Base-by-base conservation (phyloP, 2,329 filamentous ascomycete species). In the Dendrostoma leiphaemia region DNA sequence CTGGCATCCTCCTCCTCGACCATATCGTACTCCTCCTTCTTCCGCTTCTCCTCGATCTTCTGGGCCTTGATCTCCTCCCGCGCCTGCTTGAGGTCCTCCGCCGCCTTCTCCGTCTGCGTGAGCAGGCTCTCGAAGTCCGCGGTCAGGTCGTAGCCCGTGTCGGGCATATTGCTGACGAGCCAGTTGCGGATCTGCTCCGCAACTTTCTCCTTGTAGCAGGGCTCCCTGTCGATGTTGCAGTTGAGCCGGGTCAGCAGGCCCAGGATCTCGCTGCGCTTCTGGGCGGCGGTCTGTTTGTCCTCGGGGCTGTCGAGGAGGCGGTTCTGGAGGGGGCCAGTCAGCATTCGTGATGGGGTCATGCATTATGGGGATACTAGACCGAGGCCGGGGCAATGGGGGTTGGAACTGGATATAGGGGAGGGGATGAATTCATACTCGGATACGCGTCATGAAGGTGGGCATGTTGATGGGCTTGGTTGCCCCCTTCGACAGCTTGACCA, bases 11-110 rank as follows among this genome's bases (percentile, higher is more conserved):
- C 40, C 21, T 24, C 12, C 31, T 35, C 29, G 23, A 56, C 23
- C 19, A 53, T 7, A n/a, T 53, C 45, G 44, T 45, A 56, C 34
- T 53, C 54, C 38, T 34, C 29, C 32, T 26, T 34, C 44, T 43
- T 38, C 26, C 45, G 35, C 19, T 38, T 10, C 45, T 38, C 38
- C 8, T 17, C 37, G 5, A 34, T 32, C 44, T 12, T 8, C 24
- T 23, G 32, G 21, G 31, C 7, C 21, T 24, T 29, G 15, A 6
- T 28, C 13, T 17, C n/a, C n/a, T 40, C 44, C 7, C 3, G 3
- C 19, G 40, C 2, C 19, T 41, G 28, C 26, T 19, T 46, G 17
- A 34, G 10, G 3, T 28, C 29, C 45, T 37, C n/a, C 8, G 49
- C 38, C 31, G 10, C 24, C 8, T 26, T 26, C 21, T 49, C 26